Percentiles rank a stretch among this genome's conserved stretches.
These are phyloP conservation scores for Penicillium samsonianum DNA, from an alignment of 495 filamentous ascomycete species.

Conservation along the genomic window DNA sequence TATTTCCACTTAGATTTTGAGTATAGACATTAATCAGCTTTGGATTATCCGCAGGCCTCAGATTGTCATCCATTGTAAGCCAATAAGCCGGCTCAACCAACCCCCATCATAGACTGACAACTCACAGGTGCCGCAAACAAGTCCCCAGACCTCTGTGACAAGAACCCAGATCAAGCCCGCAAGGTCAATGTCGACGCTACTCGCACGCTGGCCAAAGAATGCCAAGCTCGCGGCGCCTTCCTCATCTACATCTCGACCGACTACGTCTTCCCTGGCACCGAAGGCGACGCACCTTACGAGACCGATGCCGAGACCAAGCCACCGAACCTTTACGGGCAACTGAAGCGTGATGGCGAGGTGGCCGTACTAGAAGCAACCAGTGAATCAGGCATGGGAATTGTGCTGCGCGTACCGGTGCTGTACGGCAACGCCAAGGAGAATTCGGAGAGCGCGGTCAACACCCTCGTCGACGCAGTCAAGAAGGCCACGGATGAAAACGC, in stretches of 20 bases:
- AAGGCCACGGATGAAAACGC: constrained; percentile 61
- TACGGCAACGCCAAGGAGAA: constrained; percentile 66
- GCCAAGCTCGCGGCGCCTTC: constrained; percentile 61
- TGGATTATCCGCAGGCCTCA: constrained; percentile 58
- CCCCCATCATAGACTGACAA: background rate
- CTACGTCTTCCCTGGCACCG: constrained; percentile 84
- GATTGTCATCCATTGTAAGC: constrained; percentile 81
- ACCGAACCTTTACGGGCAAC: constrained; percentile 84
- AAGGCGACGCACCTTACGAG: constrained; percentile 85
- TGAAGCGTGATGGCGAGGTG: constrained; percentile 81
- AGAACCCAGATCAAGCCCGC: constrained; percentile 73
- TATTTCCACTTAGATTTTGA: background rate
- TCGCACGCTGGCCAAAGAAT: constrained; percentile 62
- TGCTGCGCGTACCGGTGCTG: constrained; percentile 84
- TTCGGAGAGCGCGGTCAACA: constrained; percentile 80
- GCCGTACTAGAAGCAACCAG: constrained; percentile 65
- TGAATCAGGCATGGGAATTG: constrained; percentile 58
- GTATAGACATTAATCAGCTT: constrained; percentile 13
- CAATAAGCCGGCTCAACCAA: background rate
- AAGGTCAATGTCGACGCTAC: constrained; percentile 76
- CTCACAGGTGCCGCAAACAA: constrained; percentile 80
- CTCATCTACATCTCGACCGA: constrained; percentile 94
- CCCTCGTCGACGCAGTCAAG: constrained; percentile 71
- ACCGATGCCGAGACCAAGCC: constrained; percentile 62
- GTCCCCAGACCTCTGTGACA: constrained; percentile 81